Base-by-base conservation (phyloP, 495 filamentous ascomycete genomes). In the Cryomyces minteri region DNA sequence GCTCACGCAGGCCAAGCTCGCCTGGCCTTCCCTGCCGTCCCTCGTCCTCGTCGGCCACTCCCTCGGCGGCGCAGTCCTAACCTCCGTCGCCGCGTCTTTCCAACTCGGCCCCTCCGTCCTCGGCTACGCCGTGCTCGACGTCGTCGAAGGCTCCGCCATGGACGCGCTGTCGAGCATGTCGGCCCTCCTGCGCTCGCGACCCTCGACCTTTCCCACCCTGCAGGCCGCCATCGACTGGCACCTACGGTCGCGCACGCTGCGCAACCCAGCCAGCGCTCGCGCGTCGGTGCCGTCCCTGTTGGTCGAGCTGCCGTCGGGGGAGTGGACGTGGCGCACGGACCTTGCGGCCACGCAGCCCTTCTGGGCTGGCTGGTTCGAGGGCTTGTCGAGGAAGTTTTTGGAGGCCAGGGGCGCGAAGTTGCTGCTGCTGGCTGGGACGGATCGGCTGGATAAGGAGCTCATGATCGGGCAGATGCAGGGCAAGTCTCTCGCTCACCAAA, bases 391-490 rank as follows among this genome's bases (percentile, higher is more conserved):
- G 44, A 94, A 94, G 61, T 99, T 99, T 59, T 70, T 99, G 29
- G 68, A 71, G 32, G 82, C 79, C 0, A 72, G 72, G 41, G 90
- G 88, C 6, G 90, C 87, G 39, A 99, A 99, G 62, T 57, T 96
- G 48, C 65, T 99, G 29, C 63, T 99, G 30, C 71, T 99, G 11
- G 92, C 90, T 5, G 90, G 90, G 5, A 96, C 90, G 10, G 90
- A 99, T 62, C 70, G 92, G 45, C 61, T 99, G 41, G 90, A 96
- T 58, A 92, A 82, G 54, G 90, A 96, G 53, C 60, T 96, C 51
- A 94, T 88, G 64, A 96, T 96, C 58, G 90, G 86, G 11, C 90
- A 96, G 62, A 94, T 94, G 87, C 87, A 94, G 71, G 86, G 86
- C 80, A 63, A 30, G 62, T 25, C 18, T 25, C 18, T 25, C 18